These are phyloP conservation scores for Tuber microsphaerosporum DNA, from an alignment of 495 filamentous ascomycete species.

Conservation along the genomic window DNA sequence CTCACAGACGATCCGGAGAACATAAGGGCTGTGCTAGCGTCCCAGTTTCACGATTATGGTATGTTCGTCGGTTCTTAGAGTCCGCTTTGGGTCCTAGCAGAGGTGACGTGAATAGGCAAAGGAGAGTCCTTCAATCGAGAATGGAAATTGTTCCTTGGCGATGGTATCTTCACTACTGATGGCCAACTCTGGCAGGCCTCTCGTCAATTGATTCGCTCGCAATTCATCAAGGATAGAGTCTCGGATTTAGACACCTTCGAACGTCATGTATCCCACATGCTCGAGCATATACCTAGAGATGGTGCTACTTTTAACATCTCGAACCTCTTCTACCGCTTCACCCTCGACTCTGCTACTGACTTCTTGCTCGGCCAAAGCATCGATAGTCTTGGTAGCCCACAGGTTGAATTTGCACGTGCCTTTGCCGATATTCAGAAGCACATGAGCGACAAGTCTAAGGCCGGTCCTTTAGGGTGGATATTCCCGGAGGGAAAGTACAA, in stretches of 20 bases:
- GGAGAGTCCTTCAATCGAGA: constrained; percentile 61
- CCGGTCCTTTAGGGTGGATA: constrained; percentile 44
- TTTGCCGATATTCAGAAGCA: constrained; percentile 66
- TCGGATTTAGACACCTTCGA: constrained; percentile 76
- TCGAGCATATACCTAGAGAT: constrained; percentile 53
- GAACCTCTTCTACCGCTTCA: constrained; percentile 70
- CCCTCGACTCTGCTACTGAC: constrained; percentile 74
- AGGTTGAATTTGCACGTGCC: constrained; percentile 58
- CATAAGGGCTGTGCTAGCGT: constrained; percentile 70
- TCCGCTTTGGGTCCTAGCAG: constrained; percentile 4
- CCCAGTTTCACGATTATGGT: constrained; percentile 62
- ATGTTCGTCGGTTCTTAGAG: neutral
- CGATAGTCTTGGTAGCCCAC: constrained; percentile 57
- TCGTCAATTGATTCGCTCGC: constrained; percentile 65
- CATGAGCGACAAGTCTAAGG: constrained; percentile 56
- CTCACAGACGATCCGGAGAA: constrained; percentile 61
- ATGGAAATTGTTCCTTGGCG: constrained; percentile 67
- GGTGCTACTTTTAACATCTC: constrained; percentile 58
- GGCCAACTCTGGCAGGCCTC: constrained; percentile 65
- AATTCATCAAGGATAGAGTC: constrained; percentile 75
- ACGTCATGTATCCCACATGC: constrained; percentile 60
- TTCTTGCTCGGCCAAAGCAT: constrained; percentile 76
- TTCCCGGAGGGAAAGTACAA: constrained; percentile 56
- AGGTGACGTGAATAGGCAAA: constrained; percentile 63
- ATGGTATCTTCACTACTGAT: constrained; percentile 74